Base-by-base conservation (phyloP, 2,329 filamentous ascomycete species). In the Paraconiothyrium sp. region DNA sequence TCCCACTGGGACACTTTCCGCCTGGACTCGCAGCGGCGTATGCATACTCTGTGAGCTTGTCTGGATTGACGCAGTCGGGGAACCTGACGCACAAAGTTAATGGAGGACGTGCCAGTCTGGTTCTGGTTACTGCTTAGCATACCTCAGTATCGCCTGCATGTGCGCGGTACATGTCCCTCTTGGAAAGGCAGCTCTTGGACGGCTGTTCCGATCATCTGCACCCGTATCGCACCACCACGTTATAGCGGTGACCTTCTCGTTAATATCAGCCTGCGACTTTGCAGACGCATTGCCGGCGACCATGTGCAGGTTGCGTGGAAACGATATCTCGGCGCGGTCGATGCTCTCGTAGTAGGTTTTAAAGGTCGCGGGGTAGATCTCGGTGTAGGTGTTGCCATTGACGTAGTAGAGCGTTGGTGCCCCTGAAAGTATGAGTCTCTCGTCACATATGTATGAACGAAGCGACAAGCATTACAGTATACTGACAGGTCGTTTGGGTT, bases 401-500 rank as follows among this genome's bases (percentile, higher is more conserved):
- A 74, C 73, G 58, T 76, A 74, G 35, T 77, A 75, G 22, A 81
- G 72, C 0, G 80, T 81, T 0, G 79, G 80, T 1, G 77, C 73
- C 80, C 79, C 75, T 79, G 20, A 7, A 9, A 32, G 1, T 37
- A 57, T 37, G 39, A 35, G 46, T 47, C 9, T 51, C 32, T 30
- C 6, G 22, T 16, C 43, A 30, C n/a, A 16, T 14, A 7, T 3
- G 34, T 51, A 13, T 16, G 32, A 6, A 27, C 3, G 30, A 22
- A 10, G 34, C 35, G 22, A 46, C 24, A 32, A 13, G 41, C 74
- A 54, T n/a, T 64, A 74, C 78, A 82, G 72, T 82, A 82, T 7
- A 77, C 68, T 0, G 79, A 82, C 2, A 81, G 70, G 62, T 82
- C 80, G 50, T 82, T 82, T 22, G 79, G 79, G 68, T 82, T 82